Base-by-base conservation (phyloP, 2,329 filamentous ascomycete species). In the Colletotrichum somersetense region DNA sequence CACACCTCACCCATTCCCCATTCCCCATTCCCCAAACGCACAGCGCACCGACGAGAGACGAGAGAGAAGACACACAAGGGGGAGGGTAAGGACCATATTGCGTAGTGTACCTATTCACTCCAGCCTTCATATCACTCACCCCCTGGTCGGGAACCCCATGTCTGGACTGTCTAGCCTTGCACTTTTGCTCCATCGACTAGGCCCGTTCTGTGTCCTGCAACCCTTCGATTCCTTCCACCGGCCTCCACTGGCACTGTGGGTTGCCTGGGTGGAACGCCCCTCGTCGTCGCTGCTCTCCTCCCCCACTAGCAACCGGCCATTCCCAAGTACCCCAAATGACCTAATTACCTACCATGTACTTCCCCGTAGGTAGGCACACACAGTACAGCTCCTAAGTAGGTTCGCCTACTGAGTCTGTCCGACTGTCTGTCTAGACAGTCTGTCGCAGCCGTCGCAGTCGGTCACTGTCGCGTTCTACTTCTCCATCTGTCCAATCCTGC, bases 201-300 rank as follows among this genome's bases (percentile, higher is more conserved):
- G 52, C 67, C 57, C 70, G 59, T 72, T 72, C 70, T 72, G 70
- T 70, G 70, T 66, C 40, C 40, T 72, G 66, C 70, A 72, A 70
- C 70, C 70, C 70, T 72, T 72, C 70, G 70, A 72, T 70, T 72
- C 70, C 70, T 72, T 72, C 69, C 69, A 61, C 53, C 59, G 53
- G 40, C 55, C 65, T 68, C 66, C 69, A 72, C 70, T 72, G 55
- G 61, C 66, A 72, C 66, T 55, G 66, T 70, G 70, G 70, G 56
- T 46, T 61, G 52, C 30, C 23, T 44, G 23, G 55, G 70, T 72
- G 66, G 70, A 58, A 40, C 58, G 10, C 40, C 56, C 53, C 59
- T 72, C 65, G 52, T 63, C 50, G 23, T 46, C 26, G 52, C 26
- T 64, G 48, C 48, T 11, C 42, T 14, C 44, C 48, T 40, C 40